Base-by-base conservation (phyloP, 768 basidiomycete genomes). In the Pulveroboletus ravenelii region DNA sequence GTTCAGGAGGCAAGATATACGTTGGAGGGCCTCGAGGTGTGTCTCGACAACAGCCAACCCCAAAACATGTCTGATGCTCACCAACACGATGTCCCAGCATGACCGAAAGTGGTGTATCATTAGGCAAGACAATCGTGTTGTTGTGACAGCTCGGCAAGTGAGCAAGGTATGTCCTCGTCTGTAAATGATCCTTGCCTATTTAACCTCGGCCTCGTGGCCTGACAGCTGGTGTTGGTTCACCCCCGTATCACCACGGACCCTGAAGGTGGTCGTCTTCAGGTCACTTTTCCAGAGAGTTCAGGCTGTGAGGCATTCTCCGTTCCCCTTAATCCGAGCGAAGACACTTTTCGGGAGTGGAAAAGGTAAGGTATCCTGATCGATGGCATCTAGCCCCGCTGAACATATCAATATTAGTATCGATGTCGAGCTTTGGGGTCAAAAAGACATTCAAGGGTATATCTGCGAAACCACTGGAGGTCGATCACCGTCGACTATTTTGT, bases 41-140 rank as follows among this genome's bases (percentile, higher is more conserved):
- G 71, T 64, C 51, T 36, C 25, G 23, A 41, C 20, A 1, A 31
- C 27, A 20, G 25, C 23, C 7, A 30, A 29, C 15, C 31, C 41
- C 32, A 10, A 31, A 31, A 31, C 44, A 27, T 36, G 41, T 45
- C 17, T 17, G 10, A 20, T 34, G 29, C 36, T 48, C 43, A 58
- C 29, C 30, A n/a, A 23, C 18, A 18, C 17, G 43, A 37, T 25
- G 25, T 1, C 20, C n/a, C 54, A 89, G 87, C 74, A 84, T 62
- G 88, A 90, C 59, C 76, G 88, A 54, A 74, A 70, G 64, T 88
- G 86, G 80, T 83, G 80, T 54, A 75, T 89, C 59, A 73, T 87
- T 43, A 83, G 84, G 55, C 75, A 75, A 3, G 68, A 70, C 9
- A 78, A 72, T 6, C 70, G 79, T 39, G 60, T 61, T 5, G 74